A percentile compares a stretch with the other conserved stretches of the same genome.
phyloP scores from a whole-genome alignment of 139 green algal species.

The Closterium sp. region DNA sequence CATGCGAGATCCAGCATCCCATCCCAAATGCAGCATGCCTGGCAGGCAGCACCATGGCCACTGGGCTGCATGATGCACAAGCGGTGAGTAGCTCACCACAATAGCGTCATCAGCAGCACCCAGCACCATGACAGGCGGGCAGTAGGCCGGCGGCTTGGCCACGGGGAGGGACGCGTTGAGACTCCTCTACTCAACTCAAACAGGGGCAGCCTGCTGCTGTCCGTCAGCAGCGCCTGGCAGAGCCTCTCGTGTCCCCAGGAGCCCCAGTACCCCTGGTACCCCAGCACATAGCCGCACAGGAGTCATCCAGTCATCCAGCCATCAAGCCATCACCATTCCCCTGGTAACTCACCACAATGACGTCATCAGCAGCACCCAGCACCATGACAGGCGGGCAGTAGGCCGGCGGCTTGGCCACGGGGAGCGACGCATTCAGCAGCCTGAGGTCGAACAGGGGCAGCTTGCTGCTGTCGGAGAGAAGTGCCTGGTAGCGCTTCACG shows the following conservation, averaged over 20 bases:
- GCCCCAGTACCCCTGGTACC: constrained; percentile 47
- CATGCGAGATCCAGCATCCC: too few relatives aligned
- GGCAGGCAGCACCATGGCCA: constrained; percentile 44
- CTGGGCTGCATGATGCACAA: too few relatives aligned
- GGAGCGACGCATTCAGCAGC: constrained; percentile 26
- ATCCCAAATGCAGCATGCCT: too few relatives aligned
- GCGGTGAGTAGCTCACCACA: constrained; percentile 9
- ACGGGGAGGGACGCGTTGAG: constrained; percentile 32
- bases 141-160: background rate
- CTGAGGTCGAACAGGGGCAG: constrained; percentile 37
- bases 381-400: constrained; percentile 36
- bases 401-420: constrained; percentile 8
- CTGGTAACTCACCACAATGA: constrained; percentile 31
- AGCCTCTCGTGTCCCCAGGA: constrained; percentile 56
- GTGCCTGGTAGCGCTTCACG: constrained; percentile 45
- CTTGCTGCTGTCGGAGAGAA: constrained; percentile 29
- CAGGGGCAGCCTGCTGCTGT: constrained; percentile 33
- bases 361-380: constrained; percentile 46
- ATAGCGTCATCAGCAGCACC: constrained; percentile 47
- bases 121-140: constrained; percentile 40
- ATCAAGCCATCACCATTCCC: too few relatives aligned
- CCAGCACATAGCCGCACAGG: constrained; percentile 60
- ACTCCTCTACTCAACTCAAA: constrained; percentile 20
- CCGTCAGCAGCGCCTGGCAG: constrained; percentile 23
- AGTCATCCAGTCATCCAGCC: too few relatives aligned